phyloP scores from a whole-genome alignment of 768 basidiomycete species.

The Pluteus cervinus region DNA sequence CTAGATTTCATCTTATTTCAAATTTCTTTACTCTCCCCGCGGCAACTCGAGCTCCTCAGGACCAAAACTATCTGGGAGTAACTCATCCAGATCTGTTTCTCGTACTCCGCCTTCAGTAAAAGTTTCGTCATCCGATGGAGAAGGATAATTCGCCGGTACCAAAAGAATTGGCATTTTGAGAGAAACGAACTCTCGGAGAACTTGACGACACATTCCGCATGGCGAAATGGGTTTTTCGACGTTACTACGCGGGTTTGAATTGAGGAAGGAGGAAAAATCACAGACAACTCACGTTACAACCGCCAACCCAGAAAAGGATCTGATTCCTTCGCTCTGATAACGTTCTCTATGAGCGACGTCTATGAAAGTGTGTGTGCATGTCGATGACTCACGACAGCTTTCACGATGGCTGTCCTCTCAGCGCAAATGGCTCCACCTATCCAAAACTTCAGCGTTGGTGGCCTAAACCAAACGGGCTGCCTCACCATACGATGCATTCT shows the following conservation, averaged over 20 bases:
- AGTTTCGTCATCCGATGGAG: constrained; percentile 26
- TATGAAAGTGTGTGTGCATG: no score
- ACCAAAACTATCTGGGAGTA: constrained; percentile 86
- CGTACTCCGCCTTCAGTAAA: constrained; percentile 46
- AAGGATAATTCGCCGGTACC: constrained; percentile 58
- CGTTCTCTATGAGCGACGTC: neutral
- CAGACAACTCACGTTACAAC: constrained; percentile 59
- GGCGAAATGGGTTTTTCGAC: constrained; percentile 66
- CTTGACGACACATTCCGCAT: constrained; percentile 92
- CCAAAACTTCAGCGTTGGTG: constrained; percentile 2
- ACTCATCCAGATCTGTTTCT: constrained; percentile 62
- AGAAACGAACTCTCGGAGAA: constrained; percentile 81
- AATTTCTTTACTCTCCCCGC: no score
- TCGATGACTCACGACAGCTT: constrained; percentile 67
- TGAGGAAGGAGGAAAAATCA: neutral
- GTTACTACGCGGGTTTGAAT: constrained; percentile 51
- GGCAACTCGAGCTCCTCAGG: no score
- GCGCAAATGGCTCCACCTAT: constrained; percentile 89
- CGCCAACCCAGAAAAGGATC: constrained; percentile 68
- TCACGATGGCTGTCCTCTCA: constrained; percentile 92
- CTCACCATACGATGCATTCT: constrained; percentile 93
- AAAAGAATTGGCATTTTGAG: constrained; percentile 68
- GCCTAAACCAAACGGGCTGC: constrained; percentile 12
- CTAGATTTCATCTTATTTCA: no score
- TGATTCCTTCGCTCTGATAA: constrained; percentile 73